phyloP scores from a whole-genome alignment of 352 stramenopile species.

The Achlya hypogyna region DNA sequence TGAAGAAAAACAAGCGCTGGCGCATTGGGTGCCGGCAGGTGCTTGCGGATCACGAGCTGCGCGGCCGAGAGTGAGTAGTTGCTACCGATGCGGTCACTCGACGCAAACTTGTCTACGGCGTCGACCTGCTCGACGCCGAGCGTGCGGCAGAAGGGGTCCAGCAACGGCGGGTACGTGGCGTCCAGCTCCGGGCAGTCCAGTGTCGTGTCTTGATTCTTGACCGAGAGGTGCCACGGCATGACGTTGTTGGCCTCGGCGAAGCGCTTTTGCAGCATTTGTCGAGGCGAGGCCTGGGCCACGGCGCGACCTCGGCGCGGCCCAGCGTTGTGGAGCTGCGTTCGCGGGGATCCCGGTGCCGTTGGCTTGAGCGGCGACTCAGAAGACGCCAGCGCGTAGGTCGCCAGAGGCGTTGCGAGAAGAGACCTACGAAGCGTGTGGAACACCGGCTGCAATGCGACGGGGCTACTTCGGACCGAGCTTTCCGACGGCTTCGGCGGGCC shows the following conservation, averaged over 20 bases:
- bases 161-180: conserved; percentile 30
- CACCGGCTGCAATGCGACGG: background rate
- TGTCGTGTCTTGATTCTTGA: background rate
- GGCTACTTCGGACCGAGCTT: conserved; percentile 26
- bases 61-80: conserved; percentile 50
- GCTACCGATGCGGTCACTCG: conserved; percentile 63
- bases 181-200: conserved; percentile 10
- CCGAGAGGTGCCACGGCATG: conserved; percentile 5
- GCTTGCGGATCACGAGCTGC: conserved; percentile 37
- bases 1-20: conserved; percentile 7
- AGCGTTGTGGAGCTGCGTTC: background rate
- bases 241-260: background rate
- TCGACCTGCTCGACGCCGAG: conserved; percentile 63
- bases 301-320: too few species aligned
- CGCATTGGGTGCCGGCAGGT: background rate
- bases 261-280: background rate
- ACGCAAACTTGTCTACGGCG: conserved; percentile 39
- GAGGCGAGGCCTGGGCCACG: background rate
- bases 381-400: too few species aligned
- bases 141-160: conserved; percentile 54
- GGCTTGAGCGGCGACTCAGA: background rate
- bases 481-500: conserved; percentile 42
- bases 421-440: too few species aligned
- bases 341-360: background rate
- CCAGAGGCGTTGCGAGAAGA: too few species aligned